phyloP scores from a whole-genome alignment of 495 filamentous ascomycete species.

The Aspergillus sclerotioniger region DNA sequence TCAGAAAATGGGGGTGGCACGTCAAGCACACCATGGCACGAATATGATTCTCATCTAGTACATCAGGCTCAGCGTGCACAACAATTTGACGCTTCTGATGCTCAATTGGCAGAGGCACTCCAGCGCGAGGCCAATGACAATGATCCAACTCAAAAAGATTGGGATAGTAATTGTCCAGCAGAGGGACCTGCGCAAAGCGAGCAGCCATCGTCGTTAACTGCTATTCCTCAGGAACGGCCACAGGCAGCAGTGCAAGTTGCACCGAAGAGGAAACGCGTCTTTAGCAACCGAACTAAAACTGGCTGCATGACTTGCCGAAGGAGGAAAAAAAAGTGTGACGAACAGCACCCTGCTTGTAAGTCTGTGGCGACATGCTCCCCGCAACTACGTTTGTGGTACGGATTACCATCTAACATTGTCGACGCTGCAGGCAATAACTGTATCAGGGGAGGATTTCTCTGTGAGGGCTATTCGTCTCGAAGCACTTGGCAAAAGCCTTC shows the following conservation, averaged over 20 bases:
- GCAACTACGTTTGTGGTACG: background rate
- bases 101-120: slow-evolving; percentile 48
- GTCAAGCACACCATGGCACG: slow-evolving; percentile 37
- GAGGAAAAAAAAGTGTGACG: slow-evolving; percentile 98
- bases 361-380: slow-evolving; percentile 10
- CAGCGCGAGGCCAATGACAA: slow-evolving; percentile 48
- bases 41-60: slow-evolving; percentile 42
- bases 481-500: slow-evolving; percentile 69
- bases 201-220: slow-evolving; percentile 34
- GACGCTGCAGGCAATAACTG: slow-evolving; percentile 77
- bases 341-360: slow-evolving; percentile 89
- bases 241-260: slow-evolving; percentile 58
- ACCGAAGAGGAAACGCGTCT: slow-evolving; percentile 80
- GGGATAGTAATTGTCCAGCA: slow-evolving; percentile 31
- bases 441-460: slow-evolving; percentile 84
- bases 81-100: slow-evolving; percentile 51
- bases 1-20: slow-evolving; percentile 33
- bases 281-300: slow-evolving; percentile 96
- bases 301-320: slow-evolving; percentile 93
- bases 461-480: slow-evolving; percentile 86
- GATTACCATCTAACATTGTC: slow-evolving; percentile 15
- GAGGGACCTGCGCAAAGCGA: slow-evolving; percentile 33
- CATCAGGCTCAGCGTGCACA: slow-evolving; percentile 45
- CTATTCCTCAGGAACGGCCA: slow-evolving; percentile 40
- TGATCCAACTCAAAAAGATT: slow-evolving; percentile 32